Evolutionary conservation across 805 yeast genomes (phyloP), one percentile per base, ranked within the genome.

Genomic region (Wickerhamomyces rabaulensis): DNA sequence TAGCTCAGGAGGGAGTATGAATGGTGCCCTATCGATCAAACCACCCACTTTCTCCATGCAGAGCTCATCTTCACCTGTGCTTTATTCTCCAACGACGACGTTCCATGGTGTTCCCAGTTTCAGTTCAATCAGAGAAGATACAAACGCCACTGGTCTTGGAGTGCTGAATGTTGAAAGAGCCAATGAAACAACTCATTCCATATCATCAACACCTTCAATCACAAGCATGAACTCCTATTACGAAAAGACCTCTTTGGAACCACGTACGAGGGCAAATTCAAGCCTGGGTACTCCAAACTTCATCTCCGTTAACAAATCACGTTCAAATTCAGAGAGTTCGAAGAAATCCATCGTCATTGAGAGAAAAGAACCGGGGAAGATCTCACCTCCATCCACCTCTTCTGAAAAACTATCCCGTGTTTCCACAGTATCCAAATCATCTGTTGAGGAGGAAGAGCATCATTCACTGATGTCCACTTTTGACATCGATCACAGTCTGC

Each of bases 11-110:
- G 7, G 47, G 39, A 2, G 36, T 33, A 33, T 33, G 20, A 33
- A 33, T 33, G 36, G 36, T 16, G 36, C 36, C 20, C 21, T 56
- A 23, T 43, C 44, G 4, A 55, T 56, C 31, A 58, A 55, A 29
- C 60, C 56, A 10, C 59, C 60, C 27, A 38, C 46, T 9, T 40
- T 47, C 23, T 50, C 47, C 7, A 41, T 44, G 9, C 47, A 26
- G 26, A 15, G 22, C 2, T 42, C 56, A 23, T 51, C 60, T 19
- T 60, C 64, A 2, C 64, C 64, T 7, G 54, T 55, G 12, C 36
- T 58, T 13, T 51, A 53, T 26, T 57, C 62, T 3, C 64, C 64
- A 9, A 53, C 50, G 3, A 40, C 49, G 5, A 42, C 55, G 9
- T 33, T 33, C 20, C 17, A 33, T 16, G 20, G 20, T 33, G 36